These are phyloP conservation scores for Phytophthora idaei DNA, from an alignment of 352 stramenopile genomes.

Conservation along the genomic window DNA sequence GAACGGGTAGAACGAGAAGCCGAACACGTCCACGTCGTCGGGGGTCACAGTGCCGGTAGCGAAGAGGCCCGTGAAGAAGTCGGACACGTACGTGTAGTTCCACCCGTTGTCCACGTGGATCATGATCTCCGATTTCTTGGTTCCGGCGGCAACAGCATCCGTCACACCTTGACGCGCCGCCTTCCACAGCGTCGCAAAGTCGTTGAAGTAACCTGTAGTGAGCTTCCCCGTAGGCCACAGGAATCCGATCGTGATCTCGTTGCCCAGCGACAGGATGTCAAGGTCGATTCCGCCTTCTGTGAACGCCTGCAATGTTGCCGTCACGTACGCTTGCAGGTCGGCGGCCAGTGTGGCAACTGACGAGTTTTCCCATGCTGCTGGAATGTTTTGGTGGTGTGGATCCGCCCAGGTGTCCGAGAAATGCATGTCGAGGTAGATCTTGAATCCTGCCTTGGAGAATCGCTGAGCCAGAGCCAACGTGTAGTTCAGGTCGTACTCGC, in stretches of 20 bases:
- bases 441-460: slow-evolving; percentile 37
- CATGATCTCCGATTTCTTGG: slow-evolving; percentile 42
- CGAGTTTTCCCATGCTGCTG: slow-evolving; percentile 33
- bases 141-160: slow-evolving; percentile 30
- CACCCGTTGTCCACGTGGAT: slow-evolving; percentile 45
- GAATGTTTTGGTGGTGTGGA: slow-evolving; percentile 32
- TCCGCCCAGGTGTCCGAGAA: slow-evolving; percentile 47
- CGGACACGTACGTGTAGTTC: slow-evolving; percentile 38
- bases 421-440: slow-evolving; percentile 49
- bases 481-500: slow-evolving; percentile 36
- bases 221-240: slow-evolving; percentile 35
- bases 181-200: slow-evolving; percentile 40
- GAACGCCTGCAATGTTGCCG: slow-evolving; percentile 32
- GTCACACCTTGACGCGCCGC: slow-evolving; percentile 35
- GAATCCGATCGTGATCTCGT: slow-evolving; percentile 44
- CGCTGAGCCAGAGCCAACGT: slow-evolving; percentile 31
- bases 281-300: slow-evolving; percentile 37
- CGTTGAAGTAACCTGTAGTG: slow-evolving; percentile 31
- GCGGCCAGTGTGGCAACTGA: slow-evolving; percentile 27
- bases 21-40: slow-evolving; percentile 38
- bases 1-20: slow-evolving; percentile 47
- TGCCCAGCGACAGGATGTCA: slow-evolving; percentile 38
- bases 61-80: slow-evolving; percentile 42
- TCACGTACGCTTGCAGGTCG: slow-evolving; percentile 36
- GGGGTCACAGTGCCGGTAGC: slow-evolving; percentile 32